Evolutionary conservation across 2,329 filamentous ascomycete genomes (phyloP).

Genomic region (Lachnellula suecica): DNA sequence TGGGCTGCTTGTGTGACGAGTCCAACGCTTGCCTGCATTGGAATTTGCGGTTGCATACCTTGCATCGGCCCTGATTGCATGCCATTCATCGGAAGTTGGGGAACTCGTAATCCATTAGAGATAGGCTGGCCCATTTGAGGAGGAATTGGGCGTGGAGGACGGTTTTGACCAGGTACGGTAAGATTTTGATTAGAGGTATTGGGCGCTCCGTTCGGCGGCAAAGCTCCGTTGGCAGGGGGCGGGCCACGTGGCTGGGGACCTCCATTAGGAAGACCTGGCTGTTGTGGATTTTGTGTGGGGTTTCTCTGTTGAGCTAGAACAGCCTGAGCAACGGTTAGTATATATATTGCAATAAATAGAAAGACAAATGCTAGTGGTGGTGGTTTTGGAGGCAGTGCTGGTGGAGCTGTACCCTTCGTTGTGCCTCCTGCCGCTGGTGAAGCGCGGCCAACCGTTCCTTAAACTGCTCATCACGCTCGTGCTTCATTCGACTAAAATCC

Average conservation of each 20-base stretch:
- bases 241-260: constrained; percentile 1
- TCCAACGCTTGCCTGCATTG: constrained; percentile 43
- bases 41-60: constrained; percentile 53
- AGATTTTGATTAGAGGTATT: constrained; percentile 23
- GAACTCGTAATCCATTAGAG: constrained; percentile 28
- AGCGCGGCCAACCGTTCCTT: constrained; percentile 57
- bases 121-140: constrained; percentile 31
- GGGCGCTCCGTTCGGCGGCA: constrained; percentile 20
- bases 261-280: constrained; percentile 15
- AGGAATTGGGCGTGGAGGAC: constrained; percentile 25
- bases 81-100: constrained; percentile 58
- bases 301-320: constrained; percentile 28
- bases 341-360: constrained; percentile 30
- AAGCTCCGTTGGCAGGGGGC: constrained; percentile 20
- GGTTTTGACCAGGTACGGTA: constrained; percentile 29
- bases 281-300: constrained; percentile 22
- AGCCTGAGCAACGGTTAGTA: constrained; percentile 39
- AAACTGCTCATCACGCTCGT: constrained; percentile 75
- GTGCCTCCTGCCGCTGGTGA: constrained; percentile 38
- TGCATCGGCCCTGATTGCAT: constrained; percentile 64
- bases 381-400: too few species aligned
- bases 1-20: constrained; percentile 64
- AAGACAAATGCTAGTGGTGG: too few species aligned
- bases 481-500: constrained; percentile 86
- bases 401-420: constrained; percentile 57